A percentile compares a stretch with the other conserved stretches of the same genome.
Evolutionary conservation across 2,329 filamentous ascomycete genomes (phyloP).

Genomic region (Calonectria hawksworthii): DNA sequence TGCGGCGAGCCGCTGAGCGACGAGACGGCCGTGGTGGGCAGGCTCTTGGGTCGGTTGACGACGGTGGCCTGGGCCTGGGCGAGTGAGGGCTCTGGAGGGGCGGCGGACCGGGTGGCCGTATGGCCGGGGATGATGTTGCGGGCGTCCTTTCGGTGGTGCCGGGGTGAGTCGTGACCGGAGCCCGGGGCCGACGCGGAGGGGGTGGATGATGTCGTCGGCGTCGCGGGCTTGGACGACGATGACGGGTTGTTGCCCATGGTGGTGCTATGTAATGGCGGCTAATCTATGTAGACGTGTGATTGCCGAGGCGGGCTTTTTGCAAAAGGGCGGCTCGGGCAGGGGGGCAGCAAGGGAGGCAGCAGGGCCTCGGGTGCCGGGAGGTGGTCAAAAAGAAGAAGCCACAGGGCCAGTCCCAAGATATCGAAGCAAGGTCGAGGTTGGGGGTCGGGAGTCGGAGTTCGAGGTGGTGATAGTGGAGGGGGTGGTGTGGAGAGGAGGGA

Average conservation of each 20-base stretch:
- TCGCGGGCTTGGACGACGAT: conserved; percentile 53
- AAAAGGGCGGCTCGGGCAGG: not conserved
- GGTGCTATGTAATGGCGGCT: not conserved
- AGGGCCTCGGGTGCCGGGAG: not conserved
- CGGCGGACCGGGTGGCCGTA: conserved; percentile 67
- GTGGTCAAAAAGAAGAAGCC: not conserved
- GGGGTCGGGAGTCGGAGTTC: not conserved
- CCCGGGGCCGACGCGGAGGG: conserved; percentile 42
- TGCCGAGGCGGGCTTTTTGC: not conserved
- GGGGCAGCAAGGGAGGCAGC: not conserved
- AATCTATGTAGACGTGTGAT: not conserved
- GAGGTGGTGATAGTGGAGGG: conserved; percentile 9
- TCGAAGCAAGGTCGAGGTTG: not conserved
- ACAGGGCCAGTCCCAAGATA: not conserved
- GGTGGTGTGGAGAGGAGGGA: conserved; percentile 22
- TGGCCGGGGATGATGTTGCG: conserved; percentile 69
- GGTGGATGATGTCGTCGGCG: conserved; percentile 46
- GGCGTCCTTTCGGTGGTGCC: conserved; percentile 53
- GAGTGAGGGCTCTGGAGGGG: conserved; percentile 73
- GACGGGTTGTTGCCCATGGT: conserved; percentile 57
- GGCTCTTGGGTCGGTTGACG: conserved; percentile 60
- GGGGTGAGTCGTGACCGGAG: conserved; percentile 47
- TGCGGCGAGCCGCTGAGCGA: conserved; percentile 64
- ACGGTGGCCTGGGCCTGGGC: conserved; percentile 71
- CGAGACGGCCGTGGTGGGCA: conserved; percentile 64